A percentile compares a stretch with the other conserved stretches of the same genome.
These are phyloP conservation scores for Penicillium odoratum DNA, from an alignment of 495 filamentous ascomycete genomes.

Conservation along the genomic window DNA sequence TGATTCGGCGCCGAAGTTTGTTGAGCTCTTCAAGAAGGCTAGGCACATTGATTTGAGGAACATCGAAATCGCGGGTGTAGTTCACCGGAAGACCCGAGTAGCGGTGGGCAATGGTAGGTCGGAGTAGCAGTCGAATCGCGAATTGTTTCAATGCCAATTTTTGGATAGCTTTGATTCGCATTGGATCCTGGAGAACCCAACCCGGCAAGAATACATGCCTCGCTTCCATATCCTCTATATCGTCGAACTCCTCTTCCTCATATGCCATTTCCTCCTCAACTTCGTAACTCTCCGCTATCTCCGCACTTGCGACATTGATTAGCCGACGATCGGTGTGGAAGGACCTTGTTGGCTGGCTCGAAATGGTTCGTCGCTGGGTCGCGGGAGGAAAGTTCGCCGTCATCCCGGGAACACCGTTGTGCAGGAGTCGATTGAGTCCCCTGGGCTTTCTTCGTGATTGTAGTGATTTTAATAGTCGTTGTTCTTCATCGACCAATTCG, in stretches of 20 bases:
- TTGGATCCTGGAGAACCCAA: constrained; percentile 32
- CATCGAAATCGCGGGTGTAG: constrained; percentile 28
- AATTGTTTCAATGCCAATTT: constrained; percentile 46
- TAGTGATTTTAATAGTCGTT: constrained; percentile 35
- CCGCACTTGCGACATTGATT: constrained; percentile 3
- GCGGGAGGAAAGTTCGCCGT: constrained; percentile 9
- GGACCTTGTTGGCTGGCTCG: constrained; percentile 20
- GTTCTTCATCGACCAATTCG: constrained; percentile 44
- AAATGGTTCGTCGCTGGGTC: constrained; percentile 9
- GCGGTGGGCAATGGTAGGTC: constrained; percentile 41
- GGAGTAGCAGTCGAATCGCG: constrained; percentile 41
- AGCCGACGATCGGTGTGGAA: constrained; percentile 24
- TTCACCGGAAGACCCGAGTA: constrained; percentile 41
- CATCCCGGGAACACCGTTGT: constrained; percentile 28
- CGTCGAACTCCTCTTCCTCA: constrained; percentile 10
- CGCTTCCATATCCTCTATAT: constrained; percentile 6
- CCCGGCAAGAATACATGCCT: constrained; percentile 25
- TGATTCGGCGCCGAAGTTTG: constrained; percentile 31
- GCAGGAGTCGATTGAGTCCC: constrained; percentile 20
- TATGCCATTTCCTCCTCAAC: constrained; percentile 5
- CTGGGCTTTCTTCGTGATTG: constrained; percentile 25
- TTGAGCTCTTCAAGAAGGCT: constrained; percentile 38
- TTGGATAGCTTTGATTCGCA: constrained; percentile 42
- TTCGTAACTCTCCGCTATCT: background rate
- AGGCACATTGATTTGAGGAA: constrained; percentile 32